Percentiles rank a stretch among this genome's conserved stretches.
These are phyloP conservation scores for Suillus weaverae DNA, from an alignment of 768 basidiomycete species.

Conservation along the genomic window DNA sequence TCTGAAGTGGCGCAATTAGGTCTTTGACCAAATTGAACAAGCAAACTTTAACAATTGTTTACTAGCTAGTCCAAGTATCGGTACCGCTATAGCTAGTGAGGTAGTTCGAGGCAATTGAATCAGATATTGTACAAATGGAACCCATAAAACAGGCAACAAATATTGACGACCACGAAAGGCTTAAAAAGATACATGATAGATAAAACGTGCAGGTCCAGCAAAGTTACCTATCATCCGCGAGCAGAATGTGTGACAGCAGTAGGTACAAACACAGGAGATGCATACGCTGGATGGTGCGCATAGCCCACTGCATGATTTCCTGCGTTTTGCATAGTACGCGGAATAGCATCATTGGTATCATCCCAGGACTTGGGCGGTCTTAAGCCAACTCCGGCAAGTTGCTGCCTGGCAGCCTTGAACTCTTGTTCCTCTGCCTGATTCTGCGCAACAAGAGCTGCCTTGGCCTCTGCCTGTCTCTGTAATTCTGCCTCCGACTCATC, in stretches of 20 bases:
- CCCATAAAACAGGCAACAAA: slow-evolving; percentile 14
- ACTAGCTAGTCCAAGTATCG: background rate
- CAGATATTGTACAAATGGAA: slow-evolving; percentile 20
- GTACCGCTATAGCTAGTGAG: background rate
- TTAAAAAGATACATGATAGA: slow-evolving; percentile 25
- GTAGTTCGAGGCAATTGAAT: background rate
- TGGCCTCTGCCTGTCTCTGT: slow-evolving; percentile 81
- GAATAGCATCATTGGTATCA: slow-evolving; percentile 43
- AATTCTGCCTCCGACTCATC: slow-evolving; percentile 90
- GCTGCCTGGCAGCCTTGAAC: slow-evolving; percentile 77
- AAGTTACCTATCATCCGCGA: slow-evolving; percentile 21
- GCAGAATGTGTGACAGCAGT: slow-evolving; percentile 31
- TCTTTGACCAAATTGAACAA: background rate
- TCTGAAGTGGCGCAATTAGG: slow-evolving; percentile 7
- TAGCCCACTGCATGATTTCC: slow-evolving; percentile 24
- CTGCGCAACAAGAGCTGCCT: slow-evolving; percentile 76
- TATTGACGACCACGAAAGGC: slow-evolving; percentile 15
- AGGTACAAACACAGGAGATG: slow-evolving; percentile 25
- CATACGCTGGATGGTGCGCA: slow-evolving; percentile 28
- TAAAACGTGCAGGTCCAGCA: slow-evolving; percentile 24
- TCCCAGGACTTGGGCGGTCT: slow-evolving; percentile 80
- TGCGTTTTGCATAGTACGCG: slow-evolving; percentile 18
- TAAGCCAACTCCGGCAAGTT: slow-evolving; percentile 71
- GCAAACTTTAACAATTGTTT: background rate
- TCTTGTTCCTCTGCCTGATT: slow-evolving; percentile 78